phyloP scores from a whole-genome alignment of 768 basidiomycete genomes.

The Mycena chlorophos region DNA sequence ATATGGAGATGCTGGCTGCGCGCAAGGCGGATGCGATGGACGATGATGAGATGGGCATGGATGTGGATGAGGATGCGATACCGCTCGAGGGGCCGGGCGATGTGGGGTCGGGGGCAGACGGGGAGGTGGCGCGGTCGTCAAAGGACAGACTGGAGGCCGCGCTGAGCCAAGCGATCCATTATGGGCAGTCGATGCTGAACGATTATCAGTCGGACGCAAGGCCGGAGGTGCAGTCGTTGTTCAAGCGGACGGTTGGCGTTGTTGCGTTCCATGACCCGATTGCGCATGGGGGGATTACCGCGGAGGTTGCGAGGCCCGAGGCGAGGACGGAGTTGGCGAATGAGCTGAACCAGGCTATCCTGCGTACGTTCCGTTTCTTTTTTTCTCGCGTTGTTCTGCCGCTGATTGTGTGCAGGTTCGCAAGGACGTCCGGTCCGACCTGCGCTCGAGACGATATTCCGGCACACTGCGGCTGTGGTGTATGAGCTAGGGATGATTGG shows the following conservation, averaged over 20 bases:
- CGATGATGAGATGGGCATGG: slow-evolving; percentile 60
- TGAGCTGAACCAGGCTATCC: slow-evolving; percentile 79
- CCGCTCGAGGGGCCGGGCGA: slow-evolving; percentile 18
- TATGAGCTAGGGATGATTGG: slow-evolving; percentile 72
- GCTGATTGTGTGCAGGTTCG: slow-evolving; percentile 51
- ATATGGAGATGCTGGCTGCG: slow-evolving; percentile 33
- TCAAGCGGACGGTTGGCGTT: slow-evolving; percentile 76
- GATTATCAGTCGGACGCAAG: slow-evolving; percentile 68
- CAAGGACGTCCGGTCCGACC: slow-evolving; percentile 73
- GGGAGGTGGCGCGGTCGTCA: slow-evolving; percentile 15
- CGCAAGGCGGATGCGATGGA: slow-evolving; percentile 32
- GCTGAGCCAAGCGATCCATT: slow-evolving; percentile 65
- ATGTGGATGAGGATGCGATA: slow-evolving; percentile 48
- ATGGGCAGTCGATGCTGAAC: slow-evolving; percentile 68
- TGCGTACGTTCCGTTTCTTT: slow-evolving; percentile 54
- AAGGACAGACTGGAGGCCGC: slow-evolving; percentile 52
- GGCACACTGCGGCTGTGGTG: slow-evolving; percentile 69
- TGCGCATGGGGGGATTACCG: slow-evolving; percentile 62
- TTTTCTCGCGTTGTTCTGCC: background rate
- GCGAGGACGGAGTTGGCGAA: slow-evolving; percentile 67
- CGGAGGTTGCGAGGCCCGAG: slow-evolving; percentile 67
- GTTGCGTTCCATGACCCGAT: slow-evolving; percentile 79
- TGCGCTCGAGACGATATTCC: slow-evolving; percentile 73
- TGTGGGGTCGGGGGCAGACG: slow-evolving; percentile 26
- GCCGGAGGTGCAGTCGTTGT: slow-evolving; percentile 61